Base-by-base conservation (phyloP, 1,284 basidiomycete genomes). In the Cryptococcus amylolentus region DNA sequence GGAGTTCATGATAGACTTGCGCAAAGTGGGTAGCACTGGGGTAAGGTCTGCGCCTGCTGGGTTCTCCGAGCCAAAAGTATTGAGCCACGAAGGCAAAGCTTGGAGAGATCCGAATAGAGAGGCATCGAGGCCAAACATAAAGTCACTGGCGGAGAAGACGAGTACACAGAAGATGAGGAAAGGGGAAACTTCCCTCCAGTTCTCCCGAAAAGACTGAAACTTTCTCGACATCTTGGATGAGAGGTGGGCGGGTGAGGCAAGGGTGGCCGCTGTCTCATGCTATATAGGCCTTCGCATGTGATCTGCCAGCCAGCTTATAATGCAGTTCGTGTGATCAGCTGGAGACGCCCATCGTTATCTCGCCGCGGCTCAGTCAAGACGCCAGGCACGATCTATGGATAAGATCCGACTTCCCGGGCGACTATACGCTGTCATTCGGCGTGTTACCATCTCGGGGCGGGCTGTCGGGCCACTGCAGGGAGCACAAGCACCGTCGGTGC, bases 1-100 rank as follows among this genome's bases (percentile, higher is more conserved):
- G 18, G 62, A 64, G 53, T 65, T 65, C 61, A 63, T 63, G 38
- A 63, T 58, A 14, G 63, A 56, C 16, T 47, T 52, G 35, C 51
- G 49, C 20, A 50, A 12, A 2, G 63, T 60, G 4, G 58, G 37
- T 13, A 65, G 53, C 12, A 49, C 50, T 27, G 51, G 41, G 3
- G 42, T 45, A 13, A 26, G 16, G 39, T 37, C 31, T 14, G 43
- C 44, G 0, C 56, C 62, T 10, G 37, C 48, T 10, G 46, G 20
- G 28, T 58, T 44, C 40, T 18, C n/a, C 18, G 38, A 42, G 7
- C 61, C 63, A 48, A 65, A 65, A 13, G 41, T 20, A 26, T 48
- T 48, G 12, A 65, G 58, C 26, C 39, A 65, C 0, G 52, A 51
- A 8, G 63, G 63, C 20, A 65, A 41, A 39, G 58, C 61, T 52